A percentile compares a stretch with the other conserved stretches of the same genome.
phyloP scores from a whole-genome alignment of 1,284 basidiomycete species.

The Rhodotorula sp. region DNA sequence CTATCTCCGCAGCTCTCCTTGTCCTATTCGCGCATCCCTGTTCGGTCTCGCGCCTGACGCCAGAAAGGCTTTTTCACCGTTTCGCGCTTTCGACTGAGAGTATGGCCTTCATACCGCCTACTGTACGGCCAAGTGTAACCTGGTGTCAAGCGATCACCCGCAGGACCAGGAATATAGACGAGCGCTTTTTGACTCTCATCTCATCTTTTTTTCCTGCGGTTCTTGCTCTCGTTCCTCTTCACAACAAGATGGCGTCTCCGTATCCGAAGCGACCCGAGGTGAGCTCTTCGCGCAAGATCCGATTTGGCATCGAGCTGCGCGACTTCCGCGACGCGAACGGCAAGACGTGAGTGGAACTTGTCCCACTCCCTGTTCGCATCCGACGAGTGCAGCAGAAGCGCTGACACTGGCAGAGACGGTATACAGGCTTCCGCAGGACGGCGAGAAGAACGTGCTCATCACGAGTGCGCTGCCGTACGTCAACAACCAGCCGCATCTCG shows the following conservation, averaged over 20 bases:
- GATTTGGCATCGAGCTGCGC: conserved; percentile 26
- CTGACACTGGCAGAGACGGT: neutral
- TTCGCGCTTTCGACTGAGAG: too few relatives aligned
- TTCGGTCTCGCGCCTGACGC: too few relatives aligned
- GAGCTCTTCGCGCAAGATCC: conserved; percentile 28
- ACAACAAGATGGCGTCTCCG: conserved; percentile 34
- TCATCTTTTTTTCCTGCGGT: neutral
- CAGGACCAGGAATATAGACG: neutral
- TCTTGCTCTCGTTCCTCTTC: neutral
- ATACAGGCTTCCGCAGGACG: conserved; percentile 78
- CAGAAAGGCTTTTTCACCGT: too few relatives aligned
- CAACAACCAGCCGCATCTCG: conserved; percentile 98
- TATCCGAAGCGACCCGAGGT: conserved; percentile 21
- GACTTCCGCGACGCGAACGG: conserved; percentile 32
- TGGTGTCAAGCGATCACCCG: too few relatives aligned
- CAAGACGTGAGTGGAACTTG: conserved; percentile 29
- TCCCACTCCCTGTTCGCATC: neutral
- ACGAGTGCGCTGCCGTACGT: conserved; percentile 96
- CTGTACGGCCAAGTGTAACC: too few relatives aligned
- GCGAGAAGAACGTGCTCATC: conserved; percentile 82
- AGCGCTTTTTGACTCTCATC: neutral
- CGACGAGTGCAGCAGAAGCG: accelerated
- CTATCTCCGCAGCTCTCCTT: neutral
- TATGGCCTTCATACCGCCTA: too few relatives aligned
- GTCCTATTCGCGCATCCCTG: neutral